Conservation (phyloP, 2,329 filamentous ascomycete species). For the Mycosphaerella sp. region DNA sequence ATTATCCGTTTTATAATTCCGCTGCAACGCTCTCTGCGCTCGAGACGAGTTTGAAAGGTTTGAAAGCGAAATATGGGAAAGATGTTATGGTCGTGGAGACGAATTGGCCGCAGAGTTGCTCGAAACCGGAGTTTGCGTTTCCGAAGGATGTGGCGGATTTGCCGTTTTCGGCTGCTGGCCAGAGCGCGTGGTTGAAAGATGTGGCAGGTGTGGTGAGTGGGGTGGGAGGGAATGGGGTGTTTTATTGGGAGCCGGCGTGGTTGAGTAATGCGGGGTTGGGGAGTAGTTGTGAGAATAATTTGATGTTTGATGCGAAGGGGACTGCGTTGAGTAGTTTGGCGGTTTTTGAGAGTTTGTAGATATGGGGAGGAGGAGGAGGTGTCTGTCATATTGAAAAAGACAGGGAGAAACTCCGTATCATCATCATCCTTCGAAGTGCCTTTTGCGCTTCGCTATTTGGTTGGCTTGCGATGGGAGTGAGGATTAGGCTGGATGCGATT, state of each 20-base stretch:
- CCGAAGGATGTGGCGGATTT: constrained; percentile 25
- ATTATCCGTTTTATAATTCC: constrained; percentile 31
- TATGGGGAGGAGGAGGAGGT: background rate
- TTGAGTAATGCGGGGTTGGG: constrained; percentile 28
- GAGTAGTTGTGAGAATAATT: constrained; percentile 27
- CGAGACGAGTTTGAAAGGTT: constrained; percentile 19
- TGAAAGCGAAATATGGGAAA: constrained; percentile 27
- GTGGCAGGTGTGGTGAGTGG: constrained; percentile 23
- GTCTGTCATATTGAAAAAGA: background rate
- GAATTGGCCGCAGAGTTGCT: constrained; percentile 30
- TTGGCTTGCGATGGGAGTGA: constrained; percentile 47
- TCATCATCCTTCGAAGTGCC: constrained; percentile 19
- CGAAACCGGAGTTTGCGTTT: constrained; percentile 24
- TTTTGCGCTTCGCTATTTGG: constrained; percentile 38
- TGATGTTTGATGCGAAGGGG: constrained; percentile 32
- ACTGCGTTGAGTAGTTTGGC: constrained; percentile 20
- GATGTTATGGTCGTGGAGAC: constrained; percentile 30
- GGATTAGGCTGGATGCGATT: constrained; percentile 48
- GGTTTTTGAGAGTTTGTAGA: constrained; percentile 15
- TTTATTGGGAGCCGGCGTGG: constrained; percentile 34
- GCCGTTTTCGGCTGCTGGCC: constrained; percentile 25
- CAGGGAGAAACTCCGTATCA: background rate
- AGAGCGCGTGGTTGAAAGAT: constrained; percentile 28
- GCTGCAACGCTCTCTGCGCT: constrained; percentile 26
- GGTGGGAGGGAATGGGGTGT: constrained; percentile 29